Conservation (phyloP, 176 grass and related monocot genomes). For the Hordeum marinum region DNA sequence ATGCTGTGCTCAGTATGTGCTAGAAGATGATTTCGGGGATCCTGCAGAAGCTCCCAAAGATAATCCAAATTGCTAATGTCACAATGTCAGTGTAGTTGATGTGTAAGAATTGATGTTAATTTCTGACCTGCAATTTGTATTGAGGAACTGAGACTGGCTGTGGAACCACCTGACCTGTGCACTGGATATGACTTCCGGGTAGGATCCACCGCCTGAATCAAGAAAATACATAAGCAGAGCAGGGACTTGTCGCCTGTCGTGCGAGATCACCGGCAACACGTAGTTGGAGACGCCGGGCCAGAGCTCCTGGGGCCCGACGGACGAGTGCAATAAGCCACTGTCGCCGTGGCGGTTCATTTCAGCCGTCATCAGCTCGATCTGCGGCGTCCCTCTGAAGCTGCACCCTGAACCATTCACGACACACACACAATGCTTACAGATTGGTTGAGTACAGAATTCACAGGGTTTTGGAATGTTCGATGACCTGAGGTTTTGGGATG, state of each 20-base stretch:
- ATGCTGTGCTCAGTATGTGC: constrained; percentile 80
- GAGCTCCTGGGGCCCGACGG: too few relatives aligned
- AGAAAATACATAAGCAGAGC: constrained; percentile 36
- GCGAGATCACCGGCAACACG: too few relatives aligned
- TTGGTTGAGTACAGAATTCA: too few relatives aligned
- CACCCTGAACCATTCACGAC: too few relatives aligned
- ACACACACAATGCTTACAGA: too few relatives aligned
- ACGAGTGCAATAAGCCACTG: too few relatives aligned
- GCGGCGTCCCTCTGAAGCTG: too few relatives aligned
- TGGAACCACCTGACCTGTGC: constrained; percentile 64
- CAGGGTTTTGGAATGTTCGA: too few relatives aligned
- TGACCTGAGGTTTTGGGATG: constrained; percentile 26
- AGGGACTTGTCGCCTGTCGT: too few relatives aligned
- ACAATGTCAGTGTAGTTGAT: not conserved
- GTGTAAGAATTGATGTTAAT: not conserved
- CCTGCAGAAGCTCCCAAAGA: constrained; percentile 17
- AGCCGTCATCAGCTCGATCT: too few relatives aligned
- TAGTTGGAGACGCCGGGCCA: too few relatives aligned
- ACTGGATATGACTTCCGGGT: constrained; percentile 62
- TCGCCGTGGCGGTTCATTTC: too few relatives aligned
- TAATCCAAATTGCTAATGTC: not conserved
- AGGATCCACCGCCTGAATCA: constrained; percentile 70
- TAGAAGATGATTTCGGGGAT: constrained; percentile 78
- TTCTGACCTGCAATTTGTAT: constrained; percentile 57
- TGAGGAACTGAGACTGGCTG: constrained; percentile 35